Evolutionary conservation across 2,329 filamentous ascomycete genomes (phyloP).

Genomic region (Penicillium griseofulvum): DNA sequence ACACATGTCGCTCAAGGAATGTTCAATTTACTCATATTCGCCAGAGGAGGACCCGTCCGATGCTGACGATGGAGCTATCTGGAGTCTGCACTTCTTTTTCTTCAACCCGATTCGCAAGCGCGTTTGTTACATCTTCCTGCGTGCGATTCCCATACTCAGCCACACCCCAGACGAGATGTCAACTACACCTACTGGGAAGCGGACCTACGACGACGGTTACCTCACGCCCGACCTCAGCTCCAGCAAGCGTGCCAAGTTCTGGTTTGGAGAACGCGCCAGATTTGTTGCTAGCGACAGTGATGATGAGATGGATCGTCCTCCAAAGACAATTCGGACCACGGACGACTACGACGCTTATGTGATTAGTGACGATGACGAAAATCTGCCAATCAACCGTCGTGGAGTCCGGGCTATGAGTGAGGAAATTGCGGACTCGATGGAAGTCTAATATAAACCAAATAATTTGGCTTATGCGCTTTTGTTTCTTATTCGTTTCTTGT

Average conservation of each 20-base stretch:
- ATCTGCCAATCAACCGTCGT: conserved; percentile 40
- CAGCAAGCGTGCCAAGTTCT: conserved; percentile 80
- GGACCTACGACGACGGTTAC: conserved; percentile 49
- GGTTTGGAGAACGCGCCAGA: conserved; percentile 69
- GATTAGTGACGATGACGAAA: conserved; percentile 46
- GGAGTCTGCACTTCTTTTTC: conserved; percentile 96
- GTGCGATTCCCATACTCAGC: conserved; percentile 73
- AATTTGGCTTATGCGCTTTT: background rate
- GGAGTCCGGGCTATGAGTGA: conserved; percentile 54
- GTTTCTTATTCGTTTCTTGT: conserved; percentile 9
- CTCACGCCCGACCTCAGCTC: conserved; percentile 56
- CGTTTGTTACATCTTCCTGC: conserved; percentile 89
- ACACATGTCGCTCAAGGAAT: conserved; percentile 88
- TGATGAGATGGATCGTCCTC: conserved; percentile 41
- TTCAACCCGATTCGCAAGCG: conserved; percentile 92
- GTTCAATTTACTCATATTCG: conserved; percentile 83
- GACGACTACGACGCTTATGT: conserved; percentile 46
- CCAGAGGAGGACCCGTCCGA: conserved; percentile 89
- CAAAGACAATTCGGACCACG: conserved; percentile 26
- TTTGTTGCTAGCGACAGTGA: conserved; percentile 44
- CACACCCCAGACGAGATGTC: conserved; percentile 57
- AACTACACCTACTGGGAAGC: conserved; percentile 45
- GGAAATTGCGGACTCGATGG: conserved; percentile 54
- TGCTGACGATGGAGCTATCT: conserved; percentile 90
- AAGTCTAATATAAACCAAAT: conserved; percentile 40